phyloP scores from a whole-genome alignment of 805 yeast species.

The Sugiyamaella boreocaroliniensis region DNA sequence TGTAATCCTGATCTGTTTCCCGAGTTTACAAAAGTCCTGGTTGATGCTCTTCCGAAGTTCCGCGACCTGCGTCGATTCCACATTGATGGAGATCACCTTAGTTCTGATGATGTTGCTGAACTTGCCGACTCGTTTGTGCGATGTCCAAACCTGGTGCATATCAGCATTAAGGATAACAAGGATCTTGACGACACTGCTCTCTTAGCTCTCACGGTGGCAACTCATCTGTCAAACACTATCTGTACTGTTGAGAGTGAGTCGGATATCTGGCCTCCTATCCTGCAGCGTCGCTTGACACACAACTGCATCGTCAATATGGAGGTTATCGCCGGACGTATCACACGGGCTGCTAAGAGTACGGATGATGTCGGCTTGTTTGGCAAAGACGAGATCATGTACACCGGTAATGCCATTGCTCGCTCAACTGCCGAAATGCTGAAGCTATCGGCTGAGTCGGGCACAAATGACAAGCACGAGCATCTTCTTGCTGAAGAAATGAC shows the following conservation, averaged over 20 bases:
- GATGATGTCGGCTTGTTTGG: conserved; percentile 33
- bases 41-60: conserved; percentile 62
- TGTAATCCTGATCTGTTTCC: conserved; percentile 65
- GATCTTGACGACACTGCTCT: conserved; percentile 52
- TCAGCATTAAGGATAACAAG: conserved; percentile 61
- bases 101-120: conserved; percentile 47
- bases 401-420: conserved; percentile 19
- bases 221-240: conserved; percentile 58
- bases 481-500: conserved; percentile 26
- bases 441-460: conserved; percentile 5
- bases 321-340: conserved; percentile 12
- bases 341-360: conserved; percentile 31
- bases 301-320: conserved; percentile 72
- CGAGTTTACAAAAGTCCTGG: conserved; percentile 47
- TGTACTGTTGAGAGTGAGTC: conserved; percentile 63
- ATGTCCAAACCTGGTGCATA: conserved; percentile 57
- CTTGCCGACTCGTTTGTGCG: conserved; percentile 64
- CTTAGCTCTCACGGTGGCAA: conserved; percentile 61
- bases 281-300: conserved; percentile 67
- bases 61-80: conserved; percentile 59
- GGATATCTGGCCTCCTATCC: conserved; percentile 50
- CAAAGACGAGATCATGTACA: conserved; percentile 29
- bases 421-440: conserved; percentile 21
- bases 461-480: conserved; percentile 8
- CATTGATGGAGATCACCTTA: conserved; percentile 60